Conservation (phyloP, 176 grass and related monocot species). For the Musa troglodytarum region DNA sequence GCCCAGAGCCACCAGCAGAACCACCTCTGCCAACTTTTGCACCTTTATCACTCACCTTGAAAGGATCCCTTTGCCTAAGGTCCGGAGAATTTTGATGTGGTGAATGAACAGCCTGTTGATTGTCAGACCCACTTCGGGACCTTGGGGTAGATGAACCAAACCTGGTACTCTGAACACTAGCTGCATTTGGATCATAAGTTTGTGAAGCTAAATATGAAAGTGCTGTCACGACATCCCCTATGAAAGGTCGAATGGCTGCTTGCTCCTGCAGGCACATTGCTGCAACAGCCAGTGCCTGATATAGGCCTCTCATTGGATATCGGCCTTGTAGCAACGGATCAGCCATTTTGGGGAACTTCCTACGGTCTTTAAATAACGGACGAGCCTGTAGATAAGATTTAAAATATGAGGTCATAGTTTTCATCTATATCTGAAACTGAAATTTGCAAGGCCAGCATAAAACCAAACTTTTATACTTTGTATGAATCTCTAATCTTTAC, state of each 20-base stretch:
- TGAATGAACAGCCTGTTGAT: slow-evolving; percentile 34
- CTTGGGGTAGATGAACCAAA: slow-evolving; percentile 63
- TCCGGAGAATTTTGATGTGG: slow-evolving; percentile 55
- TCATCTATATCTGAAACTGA: not conserved
- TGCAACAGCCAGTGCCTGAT: slow-evolving; percentile 93
- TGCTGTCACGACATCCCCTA: slow-evolving; percentile 92
- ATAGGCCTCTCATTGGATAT: slow-evolving; percentile 86
- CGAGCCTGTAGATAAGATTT: slow-evolving; percentile 65
- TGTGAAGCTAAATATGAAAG: slow-evolving; percentile 98
- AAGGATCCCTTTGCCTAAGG: slow-evolving; percentile 40
- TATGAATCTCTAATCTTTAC: too few relatives aligned
- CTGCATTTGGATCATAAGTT: slow-evolving; percentile 70
- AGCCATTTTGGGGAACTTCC: slow-evolving; percentile 94
- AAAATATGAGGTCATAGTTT: slow-evolving; percentile 5
- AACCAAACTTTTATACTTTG: too few relatives aligned
- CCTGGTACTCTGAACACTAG: slow-evolving; percentile 34
- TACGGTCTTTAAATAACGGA: slow-evolving; percentile 87
- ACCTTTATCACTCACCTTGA: slow-evolving; percentile 30
- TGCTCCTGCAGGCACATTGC: slow-evolving; percentile 99
- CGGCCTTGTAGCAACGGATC: slow-evolving; percentile 73
- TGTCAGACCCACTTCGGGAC: slow-evolving; percentile 40
- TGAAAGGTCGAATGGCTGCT: slow-evolving; percentile 78
- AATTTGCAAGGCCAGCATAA: not conserved
- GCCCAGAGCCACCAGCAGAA: slow-evolving; percentile 61
- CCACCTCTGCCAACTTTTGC: slow-evolving; percentile 36